Evolutionary conservation across 495 filamentous ascomycete species (phyloP).

Genomic region (Neurospora intermedia): DNA sequence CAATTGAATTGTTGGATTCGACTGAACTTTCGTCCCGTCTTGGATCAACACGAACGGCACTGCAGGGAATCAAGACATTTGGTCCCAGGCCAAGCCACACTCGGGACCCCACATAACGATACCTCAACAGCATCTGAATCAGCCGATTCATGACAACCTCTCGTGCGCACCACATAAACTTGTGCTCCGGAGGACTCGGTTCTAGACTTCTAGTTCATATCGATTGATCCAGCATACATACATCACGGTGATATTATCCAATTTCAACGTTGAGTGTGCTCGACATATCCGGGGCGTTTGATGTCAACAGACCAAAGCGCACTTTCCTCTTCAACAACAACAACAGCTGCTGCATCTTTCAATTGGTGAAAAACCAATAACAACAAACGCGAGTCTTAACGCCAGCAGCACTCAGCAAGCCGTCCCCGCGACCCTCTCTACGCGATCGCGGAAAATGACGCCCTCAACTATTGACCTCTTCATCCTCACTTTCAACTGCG

Average conservation of each 20-base stretch:
- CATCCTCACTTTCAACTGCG: slow-evolving; percentile 87
- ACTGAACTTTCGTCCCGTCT: not conserved
- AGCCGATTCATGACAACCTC: not conserved
- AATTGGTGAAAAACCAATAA: not conserved
- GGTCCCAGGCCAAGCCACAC: not conserved
- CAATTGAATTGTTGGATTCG: not conserved
- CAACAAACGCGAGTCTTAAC: not conserved
- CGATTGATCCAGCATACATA: not conserved
- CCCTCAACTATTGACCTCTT: slow-evolving; percentile 45
- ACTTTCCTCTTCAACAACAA: not conserved
- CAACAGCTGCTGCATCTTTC: not conserved
- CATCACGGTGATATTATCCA: not conserved
- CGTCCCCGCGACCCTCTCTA: not conserved
- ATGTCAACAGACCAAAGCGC: not conserved
- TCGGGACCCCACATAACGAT: not conserved
- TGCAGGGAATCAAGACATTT: not conserved
- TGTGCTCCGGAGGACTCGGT: not conserved
- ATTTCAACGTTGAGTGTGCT: not conserved
- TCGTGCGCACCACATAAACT: not conserved
- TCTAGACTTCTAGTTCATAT: not conserved
- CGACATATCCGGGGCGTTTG: not conserved
- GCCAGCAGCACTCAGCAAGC: not conserved
- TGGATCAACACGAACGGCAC: not conserved
- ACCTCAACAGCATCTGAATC: not conserved
- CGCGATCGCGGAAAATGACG: slow-evolving; percentile 11